These are phyloP conservation scores for Madurella fahalii DNA, from an alignment of 2,329 filamentous ascomycete species.

Conservation along the genomic window DNA sequence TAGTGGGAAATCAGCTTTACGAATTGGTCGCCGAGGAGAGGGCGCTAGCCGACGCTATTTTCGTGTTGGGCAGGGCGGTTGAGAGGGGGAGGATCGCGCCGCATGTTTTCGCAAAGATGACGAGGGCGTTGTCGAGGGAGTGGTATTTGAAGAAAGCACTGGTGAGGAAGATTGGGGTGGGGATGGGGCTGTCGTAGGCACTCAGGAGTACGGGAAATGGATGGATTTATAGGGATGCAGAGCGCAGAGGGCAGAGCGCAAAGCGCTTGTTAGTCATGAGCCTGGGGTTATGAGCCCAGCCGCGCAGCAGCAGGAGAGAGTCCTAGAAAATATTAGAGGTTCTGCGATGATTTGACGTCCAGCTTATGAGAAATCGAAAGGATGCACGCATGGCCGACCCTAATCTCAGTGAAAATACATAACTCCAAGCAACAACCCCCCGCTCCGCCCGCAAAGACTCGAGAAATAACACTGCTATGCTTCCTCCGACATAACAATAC, in stretches of 20 bases:
- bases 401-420: too few relatives aligned
- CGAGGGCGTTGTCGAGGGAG: constrained; percentile 68
- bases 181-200: constrained; percentile 59
- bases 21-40: constrained; percentile 83
- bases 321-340: too few relatives aligned
- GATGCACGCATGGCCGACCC: too few relatives aligned
- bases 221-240: too few relatives aligned
- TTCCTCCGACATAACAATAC: too few relatives aligned
- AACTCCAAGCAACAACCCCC: too few relatives aligned
- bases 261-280: not conserved
- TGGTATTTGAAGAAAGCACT: constrained; percentile 82
- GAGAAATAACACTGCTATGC: too few relatives aligned
- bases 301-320: too few relatives aligned
- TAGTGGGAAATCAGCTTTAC: constrained; percentile 91
- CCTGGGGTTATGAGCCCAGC: not conserved
- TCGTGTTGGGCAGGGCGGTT: constrained; percentile 70
- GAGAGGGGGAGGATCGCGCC: constrained; percentile 68
- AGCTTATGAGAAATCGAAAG: too few relatives aligned
- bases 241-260: too few relatives aligned
- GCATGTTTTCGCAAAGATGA: constrained; percentile 74
- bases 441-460: too few relatives aligned
- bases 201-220: not conserved
- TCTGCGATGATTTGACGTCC: too few relatives aligned
- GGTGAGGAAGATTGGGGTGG: constrained; percentile 69
- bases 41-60: constrained; percentile 81